Percentiles rank a stretch among this genome's conserved stretches.
Evolutionary conservation across 352 stramenopile species (phyloP).

Genomic region (Pythium utonaiense): DNA sequence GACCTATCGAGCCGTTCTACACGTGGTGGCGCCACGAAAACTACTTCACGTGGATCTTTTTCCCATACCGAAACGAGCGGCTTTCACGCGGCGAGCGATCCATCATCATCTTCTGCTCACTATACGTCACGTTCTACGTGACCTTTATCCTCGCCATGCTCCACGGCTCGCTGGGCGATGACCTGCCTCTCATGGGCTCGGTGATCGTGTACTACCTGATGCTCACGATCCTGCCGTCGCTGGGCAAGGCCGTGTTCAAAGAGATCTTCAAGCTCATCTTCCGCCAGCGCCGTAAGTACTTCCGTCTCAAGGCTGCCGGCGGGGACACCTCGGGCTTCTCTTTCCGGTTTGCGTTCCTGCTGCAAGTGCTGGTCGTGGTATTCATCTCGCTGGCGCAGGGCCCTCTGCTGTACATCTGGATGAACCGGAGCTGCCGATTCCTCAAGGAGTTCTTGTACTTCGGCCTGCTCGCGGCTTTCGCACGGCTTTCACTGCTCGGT

Average conservation of each 20-base stretch:
- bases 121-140: slow-evolving; percentile 78
- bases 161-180: slow-evolving; percentile 32
- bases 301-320: slow-evolving; percentile 41
- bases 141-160: slow-evolving; percentile 66
- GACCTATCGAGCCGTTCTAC: slow-evolving; percentile 62
- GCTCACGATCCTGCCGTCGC: slow-evolving; percentile 47
- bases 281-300: slow-evolving; percentile 63
- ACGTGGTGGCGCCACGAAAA: slow-evolving; percentile 77
- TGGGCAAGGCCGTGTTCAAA: slow-evolving; percentile 68
- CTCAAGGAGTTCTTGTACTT: slow-evolving; percentile 70
- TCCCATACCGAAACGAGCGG: slow-evolving; percentile 59
- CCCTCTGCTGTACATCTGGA: slow-evolving; percentile 69
- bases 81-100: slow-evolving; percentile 52
- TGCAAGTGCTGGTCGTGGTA: slow-evolving; percentile 50
- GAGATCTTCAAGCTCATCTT: slow-evolving; percentile 79
- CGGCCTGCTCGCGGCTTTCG: slow-evolving; percentile 46
- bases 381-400: slow-evolving; percentile 46
- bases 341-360: slow-evolving; percentile 51
- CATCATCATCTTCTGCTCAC: slow-evolving; percentile 63
- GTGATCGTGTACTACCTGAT: slow-evolving; percentile 53
- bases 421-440: slow-evolving; percentile 55
- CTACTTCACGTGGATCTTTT: slow-evolving; percentile 80
- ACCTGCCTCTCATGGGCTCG: slow-evolving; percentile 35
- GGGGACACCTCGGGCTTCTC: slow-evolving; percentile 45
- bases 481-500: slow-evolving; percentile 54